Evolutionary conservation across 192 early-diverging fungal genomes (phyloP).

Genomic region (Rhizophagus clarus): DNA sequence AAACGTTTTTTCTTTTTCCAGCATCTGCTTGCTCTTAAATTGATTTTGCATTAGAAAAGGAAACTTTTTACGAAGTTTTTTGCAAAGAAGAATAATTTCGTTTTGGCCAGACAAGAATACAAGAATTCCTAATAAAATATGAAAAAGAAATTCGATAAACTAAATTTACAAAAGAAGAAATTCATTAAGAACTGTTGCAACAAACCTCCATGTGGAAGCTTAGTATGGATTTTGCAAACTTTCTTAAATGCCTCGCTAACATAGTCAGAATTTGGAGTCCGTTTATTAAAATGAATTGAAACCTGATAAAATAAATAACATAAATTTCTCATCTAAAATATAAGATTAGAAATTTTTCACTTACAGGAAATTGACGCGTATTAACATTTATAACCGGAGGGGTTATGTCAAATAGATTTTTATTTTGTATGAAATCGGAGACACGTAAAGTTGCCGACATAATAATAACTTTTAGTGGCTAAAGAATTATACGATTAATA

Average conservation of each 20-base stretch:
- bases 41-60: constrained; percentile 49
- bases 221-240: constrained; percentile 89
- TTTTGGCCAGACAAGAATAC: constrained; percentile 95
- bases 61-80: constrained; percentile 73
- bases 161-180: not conserved
- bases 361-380: constrained; percentile 86
- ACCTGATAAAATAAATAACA: constrained; percentile 46
- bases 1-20: not conserved
- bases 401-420: constrained; percentile 63
- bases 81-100: constrained; percentile 83
- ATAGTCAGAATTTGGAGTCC: constrained; percentile 88
- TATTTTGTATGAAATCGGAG: constrained; percentile 91
- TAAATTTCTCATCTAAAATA: not conserved
- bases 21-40: constrained; percentile 8
- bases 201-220: constrained; percentile 82
- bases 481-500: not conserved
- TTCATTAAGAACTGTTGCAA: not conserved
- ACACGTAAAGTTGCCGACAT: constrained; percentile 99
- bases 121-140: constrained; percentile 62
- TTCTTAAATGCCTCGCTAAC: constrained; percentile 88
- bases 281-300: constrained; percentile 88
- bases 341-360: not conserved
- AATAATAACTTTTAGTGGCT: constrained; percentile 92
- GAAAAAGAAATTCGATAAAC: not conserved
- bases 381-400: constrained; percentile 93